Evolutionary conservation across 2,329 filamentous ascomycete species (phyloP).

Genomic region (Pyrenophora teres): DNA sequence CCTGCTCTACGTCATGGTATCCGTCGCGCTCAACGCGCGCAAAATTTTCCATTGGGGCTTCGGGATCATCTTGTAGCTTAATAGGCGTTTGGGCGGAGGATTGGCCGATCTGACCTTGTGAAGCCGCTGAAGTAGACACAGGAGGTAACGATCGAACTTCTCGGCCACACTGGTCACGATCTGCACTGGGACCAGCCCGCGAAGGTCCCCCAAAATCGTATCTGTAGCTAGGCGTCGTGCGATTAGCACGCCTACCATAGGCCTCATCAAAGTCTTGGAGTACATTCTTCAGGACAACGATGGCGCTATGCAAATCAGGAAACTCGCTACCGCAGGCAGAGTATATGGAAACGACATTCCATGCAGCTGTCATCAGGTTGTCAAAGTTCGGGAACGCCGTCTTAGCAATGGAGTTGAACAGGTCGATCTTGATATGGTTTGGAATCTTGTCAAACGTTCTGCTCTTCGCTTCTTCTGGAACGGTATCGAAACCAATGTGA

Average conservation of each 20-base stretch:
- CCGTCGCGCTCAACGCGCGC: not conserved
- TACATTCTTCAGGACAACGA: conserved; percentile 33
- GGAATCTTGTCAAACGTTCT: conserved; percentile 30
- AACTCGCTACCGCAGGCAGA: conserved; percentile 32
- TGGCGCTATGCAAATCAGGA: conserved; percentile 29
- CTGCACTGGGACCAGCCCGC: not conserved
- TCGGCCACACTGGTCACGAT: not conserved
- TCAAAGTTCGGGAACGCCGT: conserved; percentile 38
- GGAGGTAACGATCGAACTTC: too few species aligned
- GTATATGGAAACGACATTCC: conserved; percentile 41
- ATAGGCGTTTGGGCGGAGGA: not conserved
- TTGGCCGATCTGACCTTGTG: not conserved
- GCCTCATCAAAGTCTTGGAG: conserved; percentile 32
- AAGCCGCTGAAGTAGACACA: too few species aligned
- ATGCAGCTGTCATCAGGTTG: conserved; percentile 36
- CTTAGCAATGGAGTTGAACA: conserved; percentile 36
- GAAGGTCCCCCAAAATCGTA: not conserved
- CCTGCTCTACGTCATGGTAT: not conserved
- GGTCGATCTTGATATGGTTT: conserved; percentile 26
- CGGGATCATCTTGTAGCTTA: not conserved
- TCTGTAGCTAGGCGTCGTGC: conserved; percentile 5
- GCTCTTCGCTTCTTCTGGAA: conserved; percentile 31
- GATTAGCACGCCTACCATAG: conserved; percentile 9
- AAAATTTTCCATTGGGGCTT: not conserved
- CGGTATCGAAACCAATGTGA: conserved; percentile 23